These are phyloP conservation scores for Mycena rosella DNA, from an alignment of 768 basidiomycete species.

Conservation along the genomic window DNA sequence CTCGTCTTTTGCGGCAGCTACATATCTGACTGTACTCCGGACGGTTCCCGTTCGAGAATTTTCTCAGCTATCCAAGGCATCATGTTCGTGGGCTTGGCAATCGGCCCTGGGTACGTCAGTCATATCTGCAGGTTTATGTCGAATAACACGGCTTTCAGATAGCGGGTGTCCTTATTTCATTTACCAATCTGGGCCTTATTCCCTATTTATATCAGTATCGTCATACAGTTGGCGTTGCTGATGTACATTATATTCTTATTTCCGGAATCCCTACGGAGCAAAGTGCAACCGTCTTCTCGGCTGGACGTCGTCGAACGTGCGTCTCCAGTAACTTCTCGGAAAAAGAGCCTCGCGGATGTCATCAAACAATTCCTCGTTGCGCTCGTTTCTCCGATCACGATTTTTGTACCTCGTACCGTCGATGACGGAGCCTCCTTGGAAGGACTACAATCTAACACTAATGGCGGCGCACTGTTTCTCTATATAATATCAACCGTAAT, in stretches of 20 bases:
- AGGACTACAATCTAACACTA: constrained; percentile 82
- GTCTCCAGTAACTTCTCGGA: constrained; percentile 35
- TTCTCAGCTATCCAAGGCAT: constrained; percentile 81
- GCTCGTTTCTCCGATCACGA: constrained; percentile 73
- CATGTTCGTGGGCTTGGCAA: constrained; percentile 80
- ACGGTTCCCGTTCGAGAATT: constrained; percentile 66
- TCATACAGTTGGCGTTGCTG: constrained; percentile 51
- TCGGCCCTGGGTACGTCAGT: constrained; percentile 78
- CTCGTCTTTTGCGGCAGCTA: constrained; percentile 59
- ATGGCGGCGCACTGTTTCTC: constrained; percentile 72
- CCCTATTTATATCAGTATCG: constrained; percentile 61
- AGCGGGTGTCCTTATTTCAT: constrained; percentile 66
- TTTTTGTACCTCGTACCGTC: constrained; percentile 73
- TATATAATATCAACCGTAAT: constrained; percentile 76
- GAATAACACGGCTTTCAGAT: constrained; percentile 46
- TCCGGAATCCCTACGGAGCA: constrained; percentile 64
- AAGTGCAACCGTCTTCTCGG: constrained; percentile 37
- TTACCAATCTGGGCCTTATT: constrained; percentile 68
- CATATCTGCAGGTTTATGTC: neutral
- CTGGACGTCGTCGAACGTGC: constrained; percentile 47
- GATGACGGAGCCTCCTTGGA: constrained; percentile 52
- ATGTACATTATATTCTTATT: constrained; percentile 57
- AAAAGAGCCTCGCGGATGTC: constrained; percentile 16
- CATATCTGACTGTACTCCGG: constrained; percentile 64
- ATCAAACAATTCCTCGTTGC: constrained; percentile 51